Base-by-base conservation (phyloP, 768 basidiomycete species). In the Ramaria rubella region DNA sequence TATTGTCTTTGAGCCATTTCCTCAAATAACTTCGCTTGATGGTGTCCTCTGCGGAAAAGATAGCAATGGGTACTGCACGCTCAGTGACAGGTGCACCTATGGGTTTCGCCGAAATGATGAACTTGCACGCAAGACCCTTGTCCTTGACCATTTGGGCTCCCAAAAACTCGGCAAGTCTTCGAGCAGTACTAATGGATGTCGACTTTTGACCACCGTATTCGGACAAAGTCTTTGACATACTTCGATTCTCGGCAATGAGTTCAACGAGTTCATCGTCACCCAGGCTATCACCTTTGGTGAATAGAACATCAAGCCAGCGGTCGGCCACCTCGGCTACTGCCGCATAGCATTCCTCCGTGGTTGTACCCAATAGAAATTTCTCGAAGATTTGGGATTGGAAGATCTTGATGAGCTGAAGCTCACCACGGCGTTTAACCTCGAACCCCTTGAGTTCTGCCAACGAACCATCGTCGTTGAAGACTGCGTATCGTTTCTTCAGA, bases 141-240 rank as follows among this genome's bases (percentile, higher is more conserved):
- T 98, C 96, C 70, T 97, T 97, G 64, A 98, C 94, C 96, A 99
- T 99, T 64, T 94, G 90, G 67, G 94, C 86, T 30, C 96, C 96
- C 55, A 99, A 73, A 73, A 99, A 98, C 68, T 99, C 96, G 2
- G 96, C 94, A 21, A 99, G 78, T 58, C 96, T 85, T 62, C 81
- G 85, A 3, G 96, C 96, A 1, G 96, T 99, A 62, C 89, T 93
- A 73, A 99, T 99, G 1, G 94, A 96, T 0, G 96, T 99, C 29
- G 94, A 97, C 72, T 99, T 99, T 68, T 99, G 96, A 6, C 83
- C 85, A 3, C 80, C 96, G 66, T 99, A 98, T 70, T 98, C 96
- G 1, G 94, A 90, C 48, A 99, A 76, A 2, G 96, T 99, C 71
- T 83, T 94, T 17, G 90, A 87, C 96, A 99, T 99, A 67, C 92